These are phyloP conservation scores for Fusarium falciforme DNA, from an alignment of 2,329 filamentous ascomycete species.

Conservation along the genomic window DNA sequence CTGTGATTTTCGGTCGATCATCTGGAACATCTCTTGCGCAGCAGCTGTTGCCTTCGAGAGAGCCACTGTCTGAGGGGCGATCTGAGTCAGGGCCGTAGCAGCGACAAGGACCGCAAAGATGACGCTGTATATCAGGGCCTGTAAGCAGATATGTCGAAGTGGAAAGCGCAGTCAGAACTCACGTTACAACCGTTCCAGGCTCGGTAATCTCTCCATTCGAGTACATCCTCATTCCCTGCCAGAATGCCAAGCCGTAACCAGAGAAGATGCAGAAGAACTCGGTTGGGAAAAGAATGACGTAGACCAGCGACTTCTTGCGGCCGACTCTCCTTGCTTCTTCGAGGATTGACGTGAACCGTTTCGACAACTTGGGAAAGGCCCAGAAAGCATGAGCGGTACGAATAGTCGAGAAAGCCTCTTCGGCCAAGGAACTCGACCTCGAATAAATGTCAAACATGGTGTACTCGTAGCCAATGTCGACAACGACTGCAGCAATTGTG, in stretches of 20 bases:
- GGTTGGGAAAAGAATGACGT: slow-evolving; percentile 56
- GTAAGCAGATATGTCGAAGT: neutral
- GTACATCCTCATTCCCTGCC: slow-evolving; percentile 63
- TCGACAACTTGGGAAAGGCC: slow-evolving; percentile 56
- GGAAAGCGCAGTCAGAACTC: slow-evolving; percentile 20
- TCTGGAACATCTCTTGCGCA: slow-evolving; percentile 58
- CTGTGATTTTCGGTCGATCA: slow-evolving; percentile 58
- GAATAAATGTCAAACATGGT: slow-evolving; percentile 57
- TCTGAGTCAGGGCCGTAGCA: slow-evolving; percentile 57
- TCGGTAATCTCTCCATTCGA: slow-evolving; percentile 56
- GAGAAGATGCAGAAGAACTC: slow-evolving; percentile 62
- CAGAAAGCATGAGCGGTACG: slow-evolving; percentile 64
- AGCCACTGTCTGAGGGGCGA: slow-evolving; percentile 59
- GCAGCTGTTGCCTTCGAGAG: slow-evolving; percentile 60
- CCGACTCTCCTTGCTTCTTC: slow-evolving; percentile 54
- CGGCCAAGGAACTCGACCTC: slow-evolving; percentile 57
- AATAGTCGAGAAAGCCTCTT: slow-evolving; percentile 62
- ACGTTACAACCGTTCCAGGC: slow-evolving; percentile 61
- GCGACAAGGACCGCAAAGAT: slow-evolving; percentile 61
- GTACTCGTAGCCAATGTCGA: slow-evolving; percentile 57
- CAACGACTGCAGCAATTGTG: slow-evolving; percentile 50
- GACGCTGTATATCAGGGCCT: slow-evolving; percentile 47
- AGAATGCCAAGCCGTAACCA: slow-evolving; percentile 62
- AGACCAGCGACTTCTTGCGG: slow-evolving; percentile 56
- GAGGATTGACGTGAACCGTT: slow-evolving; percentile 56